Evolutionary conservation across 2,329 filamentous ascomycete species (phyloP).

Genomic region (Fusarium devonianum): DNA sequence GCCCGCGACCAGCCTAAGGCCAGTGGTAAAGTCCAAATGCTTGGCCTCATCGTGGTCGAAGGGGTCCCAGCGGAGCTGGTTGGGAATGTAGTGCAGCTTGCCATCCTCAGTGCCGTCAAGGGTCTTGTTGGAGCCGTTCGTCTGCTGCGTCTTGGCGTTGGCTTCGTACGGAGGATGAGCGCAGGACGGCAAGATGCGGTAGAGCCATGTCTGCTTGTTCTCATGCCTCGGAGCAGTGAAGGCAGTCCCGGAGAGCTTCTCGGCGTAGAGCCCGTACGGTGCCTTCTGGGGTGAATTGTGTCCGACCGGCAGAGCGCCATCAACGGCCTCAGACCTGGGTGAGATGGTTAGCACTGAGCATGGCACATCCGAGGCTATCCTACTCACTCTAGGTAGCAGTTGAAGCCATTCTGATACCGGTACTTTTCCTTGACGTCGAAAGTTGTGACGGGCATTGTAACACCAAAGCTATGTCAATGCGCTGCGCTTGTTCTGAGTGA

Average conservation of each 20-base stretch:
- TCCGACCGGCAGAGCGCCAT: constrained; percentile 75
- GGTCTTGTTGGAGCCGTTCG: constrained; percentile 39
- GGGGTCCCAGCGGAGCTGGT: constrained; percentile 83
- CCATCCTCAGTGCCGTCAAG: constrained; percentile 32
- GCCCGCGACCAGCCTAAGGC: constrained; percentile 76
- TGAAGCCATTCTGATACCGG: constrained; percentile 80
- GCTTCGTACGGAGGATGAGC: constrained; percentile 64
- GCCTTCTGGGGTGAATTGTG: constrained; percentile 85
- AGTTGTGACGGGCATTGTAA: constrained; percentile 59
- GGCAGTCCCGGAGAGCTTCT: constrained; percentile 76
- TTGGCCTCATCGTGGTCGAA: constrained; percentile 73
- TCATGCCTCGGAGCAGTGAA: constrained; percentile 74
- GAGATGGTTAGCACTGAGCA: constrained; percentile 3
- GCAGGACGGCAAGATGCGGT: constrained; percentile 71
- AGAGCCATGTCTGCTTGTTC: constrained; percentile 77
- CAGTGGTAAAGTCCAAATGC: constrained; percentile 59
- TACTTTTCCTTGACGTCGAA: constrained; percentile 66
- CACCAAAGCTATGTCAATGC: not conserved
- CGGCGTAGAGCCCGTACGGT: constrained; percentile 79
- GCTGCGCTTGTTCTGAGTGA: not conserved
- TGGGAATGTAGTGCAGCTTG: constrained; percentile 60
- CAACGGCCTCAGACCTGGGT: constrained; percentile 75
- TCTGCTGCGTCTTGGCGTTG: constrained; percentile 45
- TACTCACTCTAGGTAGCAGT: constrained; percentile 76
- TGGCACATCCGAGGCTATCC: not conserved